A percentile compares a stretch with the other conserved stretches of the same genome.
These are phyloP conservation scores for Leishmania arabica DNA, from an alignment of 208 protist genomes.

Conservation along the genomic window DNA sequence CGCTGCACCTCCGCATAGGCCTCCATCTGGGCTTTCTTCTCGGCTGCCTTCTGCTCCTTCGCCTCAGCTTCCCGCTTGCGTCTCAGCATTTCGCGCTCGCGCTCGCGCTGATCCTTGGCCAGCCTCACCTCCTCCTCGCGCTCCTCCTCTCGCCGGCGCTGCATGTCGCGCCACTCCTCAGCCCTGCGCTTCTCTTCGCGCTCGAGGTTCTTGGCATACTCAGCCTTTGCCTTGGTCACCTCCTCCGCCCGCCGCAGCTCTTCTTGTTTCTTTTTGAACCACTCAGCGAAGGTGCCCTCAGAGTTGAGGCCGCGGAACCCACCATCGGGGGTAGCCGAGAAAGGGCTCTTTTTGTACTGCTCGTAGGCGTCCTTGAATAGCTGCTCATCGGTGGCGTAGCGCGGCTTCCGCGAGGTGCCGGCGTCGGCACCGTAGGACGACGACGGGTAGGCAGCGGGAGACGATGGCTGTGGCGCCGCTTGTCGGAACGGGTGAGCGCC, in stretches of 20 bases:
- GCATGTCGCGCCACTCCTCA: conserved; percentile 77
- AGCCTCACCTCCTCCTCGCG: conserved; percentile 55
- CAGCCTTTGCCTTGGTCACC: conserved; percentile 65
- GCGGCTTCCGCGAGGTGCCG: conserved; percentile 30
- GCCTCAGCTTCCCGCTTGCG: conserved; percentile 48
- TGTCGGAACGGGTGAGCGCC: conserved; percentile 10
- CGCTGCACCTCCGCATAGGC: conserved; percentile 66
- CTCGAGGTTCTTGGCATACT: conserved; percentile 73
- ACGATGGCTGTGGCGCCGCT: conserved; percentile 7
- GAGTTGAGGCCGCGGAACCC: conserved; percentile 46
- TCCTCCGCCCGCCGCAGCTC: conserved; percentile 76
- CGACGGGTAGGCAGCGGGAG: conserved; percentile 6
- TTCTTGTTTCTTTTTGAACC: conserved; percentile 86
- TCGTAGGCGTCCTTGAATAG: conserved; percentile 82
- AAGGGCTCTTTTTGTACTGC: conserved; percentile 74
- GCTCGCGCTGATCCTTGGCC: conserved; percentile 44
- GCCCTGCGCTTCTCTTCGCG: conserved; percentile 69
- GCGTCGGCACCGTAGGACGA: conserved; percentile 5
- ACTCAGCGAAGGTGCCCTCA: conserved; percentile 75
- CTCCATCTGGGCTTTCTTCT: conserved; percentile 50
- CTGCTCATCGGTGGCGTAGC: conserved; percentile 67
- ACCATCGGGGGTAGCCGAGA: conserved; percentile 16
- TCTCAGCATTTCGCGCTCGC: conserved; percentile 55
- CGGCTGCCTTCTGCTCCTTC: conserved; percentile 39
- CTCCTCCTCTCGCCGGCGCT: conserved; percentile 64